Conservation (phyloP, 768 basidiomycete species). For the Leccinellum rugosiceps region DNA sequence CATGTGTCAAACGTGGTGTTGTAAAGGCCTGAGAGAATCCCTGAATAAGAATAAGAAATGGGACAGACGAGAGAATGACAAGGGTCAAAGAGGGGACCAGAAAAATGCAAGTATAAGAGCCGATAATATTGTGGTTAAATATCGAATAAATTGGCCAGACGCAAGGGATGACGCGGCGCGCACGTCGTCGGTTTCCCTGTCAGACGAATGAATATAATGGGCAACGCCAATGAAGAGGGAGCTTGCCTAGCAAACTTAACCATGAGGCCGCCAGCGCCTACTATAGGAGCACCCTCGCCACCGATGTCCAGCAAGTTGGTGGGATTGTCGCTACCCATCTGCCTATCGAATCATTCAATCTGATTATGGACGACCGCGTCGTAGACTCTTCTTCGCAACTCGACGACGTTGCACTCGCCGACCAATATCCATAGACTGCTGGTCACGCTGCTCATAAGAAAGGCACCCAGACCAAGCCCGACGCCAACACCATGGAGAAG, state of each 20-base stretch:
- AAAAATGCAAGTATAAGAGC: conserved; percentile 80
- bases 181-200: conserved; percentile 93
- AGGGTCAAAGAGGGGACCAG: conserved; percentile 83
- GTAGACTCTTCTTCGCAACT: conserved; percentile 68
- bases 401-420: conserved; percentile 75
- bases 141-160: conserved; percentile 74
- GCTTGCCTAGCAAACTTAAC: conserved; percentile 80
- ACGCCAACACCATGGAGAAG: conserved; percentile 60
- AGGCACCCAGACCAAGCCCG: conserved; percentile 59
- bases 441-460: conserved; percentile 72
- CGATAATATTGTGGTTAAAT: conserved; percentile 74
- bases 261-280: conserved; percentile 90
- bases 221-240: neutral
- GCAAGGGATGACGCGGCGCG: conserved; percentile 80
- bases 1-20: conserved; percentile 60
- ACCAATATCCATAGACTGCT: conserved; percentile 83
- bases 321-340: conserved; percentile 58
- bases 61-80: conserved; percentile 89
- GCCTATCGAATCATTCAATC: conserved; percentile 90
- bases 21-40: conserved; percentile 68
- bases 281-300: conserved; percentile 49
- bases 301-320: conserved; percentile 32
- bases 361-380: conserved; percentile 60
- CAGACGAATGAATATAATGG: conserved; percentile 5
- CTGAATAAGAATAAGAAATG: conserved; percentile 75